Evolutionary conservation across 2,329 filamentous ascomycete species (phyloP).

Genomic region (Rhynchosporium graminicola): DNA sequence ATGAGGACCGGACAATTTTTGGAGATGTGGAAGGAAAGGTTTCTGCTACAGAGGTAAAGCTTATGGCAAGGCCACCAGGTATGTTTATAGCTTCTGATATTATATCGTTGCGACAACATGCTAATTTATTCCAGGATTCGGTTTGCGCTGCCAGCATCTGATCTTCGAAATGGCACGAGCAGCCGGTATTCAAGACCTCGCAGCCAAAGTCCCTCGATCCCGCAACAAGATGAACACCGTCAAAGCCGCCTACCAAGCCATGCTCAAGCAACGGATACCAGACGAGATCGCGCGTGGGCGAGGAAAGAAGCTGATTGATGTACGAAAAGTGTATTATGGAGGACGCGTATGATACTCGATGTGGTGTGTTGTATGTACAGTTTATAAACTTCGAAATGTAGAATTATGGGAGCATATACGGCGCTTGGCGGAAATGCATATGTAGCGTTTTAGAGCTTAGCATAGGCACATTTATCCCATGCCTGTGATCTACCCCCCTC

Average conservation of each 20-base stretch:
- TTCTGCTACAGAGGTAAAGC: conserved; percentile 80
- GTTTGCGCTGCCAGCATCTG: conserved; percentile 84
- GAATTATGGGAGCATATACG: conserved; percentile 42
- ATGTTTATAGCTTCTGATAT: conserved; percentile 40
- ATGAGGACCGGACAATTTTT: conserved; percentile 90
- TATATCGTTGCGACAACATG: not conserved
- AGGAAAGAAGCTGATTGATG: conserved; percentile 94
- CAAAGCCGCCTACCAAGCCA: conserved; percentile 83
- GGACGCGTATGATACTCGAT: conserved; percentile 47
- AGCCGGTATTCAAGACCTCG: conserved; percentile 83
- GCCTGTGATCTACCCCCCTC: conserved; percentile 19
- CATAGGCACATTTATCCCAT: conserved; percentile 17
- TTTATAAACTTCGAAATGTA: conserved; percentile 49
- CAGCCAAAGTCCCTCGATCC: conserved; percentile 78
- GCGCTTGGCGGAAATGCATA: conserved; percentile 8
- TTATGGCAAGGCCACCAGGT: conserved; percentile 87
- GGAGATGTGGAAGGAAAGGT: conserved; percentile 83
- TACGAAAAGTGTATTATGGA: conserved; percentile 95
- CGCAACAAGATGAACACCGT: conserved; percentile 98
- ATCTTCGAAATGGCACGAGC: conserved; percentile 94
- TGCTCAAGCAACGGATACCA: conserved; percentile 81
- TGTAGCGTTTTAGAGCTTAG: conserved; percentile 30
- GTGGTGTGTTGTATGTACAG: conserved; percentile 16
- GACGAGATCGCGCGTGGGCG: conserved; percentile 86
- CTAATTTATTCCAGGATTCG: conserved; percentile 67